phyloP scores from a whole-genome alignment of 805 yeast genomes.

The Candida quercuum region DNA sequence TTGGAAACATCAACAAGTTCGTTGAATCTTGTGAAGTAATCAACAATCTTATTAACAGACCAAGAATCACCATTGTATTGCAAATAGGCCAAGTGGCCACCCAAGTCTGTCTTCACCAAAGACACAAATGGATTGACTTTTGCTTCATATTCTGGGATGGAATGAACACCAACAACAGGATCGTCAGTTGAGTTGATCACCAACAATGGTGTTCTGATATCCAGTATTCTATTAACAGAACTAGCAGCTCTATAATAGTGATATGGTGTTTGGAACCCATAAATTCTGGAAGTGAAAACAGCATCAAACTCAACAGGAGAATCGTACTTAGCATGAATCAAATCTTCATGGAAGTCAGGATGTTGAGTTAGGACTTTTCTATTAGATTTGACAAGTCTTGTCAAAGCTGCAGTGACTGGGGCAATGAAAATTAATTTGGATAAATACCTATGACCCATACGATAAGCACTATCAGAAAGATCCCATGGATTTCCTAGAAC shows the following conservation, averaged over 20 bases:
- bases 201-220: constrained; percentile 56
- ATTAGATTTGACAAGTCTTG: constrained; percentile 41
- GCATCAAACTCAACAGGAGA: constrained; percentile 55
- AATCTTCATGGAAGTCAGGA: constrained; percentile 28
- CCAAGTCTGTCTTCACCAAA: constrained; percentile 53
- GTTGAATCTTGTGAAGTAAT: constrained; percentile 35
- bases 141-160: constrained; percentile 47
- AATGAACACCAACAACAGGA: constrained; percentile 51
- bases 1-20: constrained; percentile 23
- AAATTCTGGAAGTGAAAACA: constrained; percentile 51
- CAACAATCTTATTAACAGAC: constrained; percentile 38
- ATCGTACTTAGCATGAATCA: constrained; percentile 30
- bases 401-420: constrained; percentile 34
- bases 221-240: constrained; percentile 49
- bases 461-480: constrained; percentile 47
- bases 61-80: constrained; percentile 41
- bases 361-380: constrained; percentile 27
- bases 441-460: constrained; percentile 32
- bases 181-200: constrained; percentile 63
- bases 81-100: constrained; percentile 64
- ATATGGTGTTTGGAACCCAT: constrained; percentile 57
- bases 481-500: constrained; percentile 73
- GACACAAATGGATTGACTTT: constrained; percentile 52
- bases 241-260: constrained; percentile 65
- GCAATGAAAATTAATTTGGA: constrained; percentile 38